Base-by-base conservation (phyloP, 2,329 filamentous ascomycete species). In the Cladorrhinum sp. region DNA sequence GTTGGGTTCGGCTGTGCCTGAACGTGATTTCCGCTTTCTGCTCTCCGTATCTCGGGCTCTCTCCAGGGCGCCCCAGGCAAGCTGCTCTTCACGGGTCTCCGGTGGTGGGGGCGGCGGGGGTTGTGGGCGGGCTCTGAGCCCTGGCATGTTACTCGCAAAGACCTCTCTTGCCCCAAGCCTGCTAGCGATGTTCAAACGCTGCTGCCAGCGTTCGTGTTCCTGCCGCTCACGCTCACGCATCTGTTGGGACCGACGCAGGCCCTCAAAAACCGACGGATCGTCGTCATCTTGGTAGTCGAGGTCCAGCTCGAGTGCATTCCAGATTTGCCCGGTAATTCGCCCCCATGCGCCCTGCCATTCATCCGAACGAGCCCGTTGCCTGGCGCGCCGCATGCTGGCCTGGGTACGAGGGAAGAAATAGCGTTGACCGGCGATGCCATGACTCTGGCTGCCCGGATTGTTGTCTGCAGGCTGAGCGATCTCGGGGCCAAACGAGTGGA, bases 331-430 rank as follows among this genome's bases (percentile, higher is more conserved):
- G 16, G 84, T 80, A 64, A 88, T 85, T 66, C 84, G 80, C 61
- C 83, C 85, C 88, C 91, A 96, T 1, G 96, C 90, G 58, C 91
- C 90, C 71, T 94, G 89, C 94, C 94, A 97, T 51, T 96, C 90
- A 52, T 84, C 89, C 72, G 77, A 91, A 77, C 92, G 90, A 82
- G 79, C 86, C 73, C 76, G 86, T 66, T 80, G 76, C 68, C 84
- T 75, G 64, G 81, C 79, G 63, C 81, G 79, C 42, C 85, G 79
- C 69, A 85, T 79, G 52, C 78, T 79, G n/a, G 81, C 83, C 62
- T 82, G 79, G 1, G 86, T 88, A 61, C 86, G 82, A 12, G 80
- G 78, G 55, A 80, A 74, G 67, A 77, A 80, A 55, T 75, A 73
- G 33, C 72, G 53, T 39, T 23, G 62, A 21, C 53, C 24, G 16